These are phyloP conservation scores for Murraya paniculata DNA, from an alignment of 345 rosid genomes.

Conservation along the genomic window DNA sequence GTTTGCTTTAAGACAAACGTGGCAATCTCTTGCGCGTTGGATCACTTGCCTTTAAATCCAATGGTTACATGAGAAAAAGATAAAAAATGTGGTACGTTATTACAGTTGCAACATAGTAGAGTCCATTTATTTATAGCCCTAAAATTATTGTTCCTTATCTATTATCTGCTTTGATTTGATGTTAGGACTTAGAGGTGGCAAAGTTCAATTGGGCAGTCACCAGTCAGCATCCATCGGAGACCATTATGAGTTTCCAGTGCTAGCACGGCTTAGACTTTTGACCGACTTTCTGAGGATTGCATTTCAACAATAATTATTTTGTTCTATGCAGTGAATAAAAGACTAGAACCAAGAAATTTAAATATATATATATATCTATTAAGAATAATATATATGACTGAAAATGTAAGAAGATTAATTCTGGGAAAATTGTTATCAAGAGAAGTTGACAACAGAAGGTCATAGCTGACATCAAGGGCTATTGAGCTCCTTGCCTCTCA, in stretches of 20 bases:
- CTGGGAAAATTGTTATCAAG: neutral
- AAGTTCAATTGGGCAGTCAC: neutral
- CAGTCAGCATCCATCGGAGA: neutral
- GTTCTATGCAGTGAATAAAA: no score
- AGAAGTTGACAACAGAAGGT: neutral
- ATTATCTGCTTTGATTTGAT: neutral
- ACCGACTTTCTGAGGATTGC: neutral
- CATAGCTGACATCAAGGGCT: neutral
- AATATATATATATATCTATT: no score
- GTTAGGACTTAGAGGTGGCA: no score
- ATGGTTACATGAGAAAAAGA: no score
- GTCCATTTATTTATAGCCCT: neutral
- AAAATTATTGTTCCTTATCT: no score
- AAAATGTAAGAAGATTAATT: neutral
- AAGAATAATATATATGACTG: neutral
- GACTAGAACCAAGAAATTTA: no score
- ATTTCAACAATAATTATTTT: no score
- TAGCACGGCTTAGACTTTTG: neutral
- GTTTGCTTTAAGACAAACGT: no score
- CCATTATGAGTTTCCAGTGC: neutral
- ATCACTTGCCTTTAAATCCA: no score
- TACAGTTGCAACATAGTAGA: no score
- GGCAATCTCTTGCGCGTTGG: no score
- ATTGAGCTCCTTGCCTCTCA: neutral
- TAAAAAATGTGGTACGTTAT: no score